Evolutionary conservation across 495 filamentous ascomycete genomes (phyloP), one percentile per base, ranked within the genome.

Genomic region (Lichenothelia convexa): DNA sequence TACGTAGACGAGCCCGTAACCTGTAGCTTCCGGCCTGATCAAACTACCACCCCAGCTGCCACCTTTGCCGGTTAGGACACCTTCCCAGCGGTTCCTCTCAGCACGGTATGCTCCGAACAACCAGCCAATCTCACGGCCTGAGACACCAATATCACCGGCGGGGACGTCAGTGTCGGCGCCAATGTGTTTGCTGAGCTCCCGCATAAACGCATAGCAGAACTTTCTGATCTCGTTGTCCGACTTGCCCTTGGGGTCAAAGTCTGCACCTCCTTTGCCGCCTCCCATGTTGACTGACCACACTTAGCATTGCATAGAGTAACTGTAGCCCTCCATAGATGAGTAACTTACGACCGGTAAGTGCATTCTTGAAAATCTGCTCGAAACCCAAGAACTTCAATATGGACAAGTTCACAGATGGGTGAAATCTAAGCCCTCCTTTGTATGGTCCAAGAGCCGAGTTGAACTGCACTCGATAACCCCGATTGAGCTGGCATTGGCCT

Each of bases 291-390:
- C 81, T 85, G 24, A 7, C 30, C 1, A 27, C 24, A 9, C 9
- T 23, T 1, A 21, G 8, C 21, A 12, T 35, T 18, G 44, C 45
- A 29, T 13, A 29, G 9, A 13, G 2, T 21, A 19, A 21, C 8
- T 21, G 15, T 11, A 24, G 9, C 19, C 17, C n/a, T 45, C 20
- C 15, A 29, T 29, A 29, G 24, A 29, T 31, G 21, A n/a, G 29
- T 17, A 37, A 79, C 81, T 70, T 64, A 87, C 81, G 62, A 45
- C 89, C 89, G 42, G 89, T 95, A 49, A 97, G 65, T 44, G 89
- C 89, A 85, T 97, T 97, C 76, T 97, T 97, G 71, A 97, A 94
- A 63, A 83, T 89, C 70, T 97, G 89, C 76, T 97, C 89, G 57
- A 95, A 94, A 38, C 87, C 89, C 49, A 97, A 68, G 69, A 95